Evolutionary conservation across 2,329 filamentous ascomycete species (phyloP), one percentile per base, ranked within the genome.

Genomic region (Hypoxylon sp.): DNA sequence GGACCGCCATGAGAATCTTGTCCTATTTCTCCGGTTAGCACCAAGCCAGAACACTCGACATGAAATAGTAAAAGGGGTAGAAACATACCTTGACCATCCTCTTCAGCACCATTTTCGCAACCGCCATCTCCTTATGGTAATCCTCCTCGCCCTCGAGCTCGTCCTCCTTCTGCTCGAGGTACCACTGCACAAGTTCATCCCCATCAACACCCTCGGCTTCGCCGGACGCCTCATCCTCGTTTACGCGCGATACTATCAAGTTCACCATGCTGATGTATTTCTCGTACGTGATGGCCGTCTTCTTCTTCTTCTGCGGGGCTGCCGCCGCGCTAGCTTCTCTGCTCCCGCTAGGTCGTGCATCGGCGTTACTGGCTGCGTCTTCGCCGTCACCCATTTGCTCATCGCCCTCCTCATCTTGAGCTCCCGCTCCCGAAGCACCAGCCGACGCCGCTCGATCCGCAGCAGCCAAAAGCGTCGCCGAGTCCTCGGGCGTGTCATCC

Each of bases 241-340:
- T 93, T 73, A 99, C 89, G 23, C 91, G 89, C 71, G 90, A 88
- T 29, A 97, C 92, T 48, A 99, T 84, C 74, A 92, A 81, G 77
- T 97, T 97, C 63, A 97, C 88, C 78, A 98, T 97, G 74, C 88
- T 86, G 77, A 95, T 92, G 80, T 97, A 99, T 79, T 97, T 96
- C 74, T 98, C 95, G 75, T 96, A 96, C 2, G 94, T 96, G 76
- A 99, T 95, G 74, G 75, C 75, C 59, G 94, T 96, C 57, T 92
- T 96, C 81, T 91, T 94, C 71, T 85, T 83, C 52, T 79, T 79
- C 23, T 78, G 80, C 58, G n/a, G n/a, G n/a, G n/a, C n/a, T n/a
- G 79, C 81, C 23, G 80, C 81, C 21, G 53, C 21, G 32, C 63
- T 66, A 14, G 63, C 47, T n/a, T 67, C 67, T 23, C 63, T 55